Base-by-base conservation (phyloP, 495 filamentous ascomycete genomes). In the Aspergillus cavernicola region DNA sequence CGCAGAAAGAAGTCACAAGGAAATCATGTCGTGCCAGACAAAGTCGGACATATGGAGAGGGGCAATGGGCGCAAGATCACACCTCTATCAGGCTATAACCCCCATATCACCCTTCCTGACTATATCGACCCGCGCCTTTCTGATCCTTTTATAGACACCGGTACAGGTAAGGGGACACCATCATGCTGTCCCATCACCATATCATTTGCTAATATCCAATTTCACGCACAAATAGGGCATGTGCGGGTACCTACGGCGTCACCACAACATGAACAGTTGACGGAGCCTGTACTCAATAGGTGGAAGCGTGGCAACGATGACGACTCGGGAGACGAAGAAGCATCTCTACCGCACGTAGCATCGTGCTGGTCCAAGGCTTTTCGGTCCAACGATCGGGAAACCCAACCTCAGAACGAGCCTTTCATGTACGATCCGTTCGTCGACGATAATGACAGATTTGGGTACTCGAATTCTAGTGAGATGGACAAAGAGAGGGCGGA, bases 1-100 rank as follows among this genome's bases (percentile, higher is more conserved):
- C 88, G 82, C 62, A 81, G 74, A 54, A 70, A 59, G 44, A 71
- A 63, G 43, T 44, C 60, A 6, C 63, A 61, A 16, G 53, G 43
- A 10, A 61, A 69, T 46, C 33, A 19, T 28, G 26, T 13, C 19
- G 20, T 33, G 15, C 49, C 53, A 26, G 52, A 55, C 29, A 46
- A 38, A 33, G 19, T 42, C 5, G n/a, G 33, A 10, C n/a, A 40
- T 28, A 43, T 32, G 0, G 42, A 56, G n/a, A 51, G 35, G 47
- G 26, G 46, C 39, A 4, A 37, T 15, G 48, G 47, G 47, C 12
- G 45, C 24, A 24, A 50, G 3, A 22, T 37, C 13, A 32, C 44
- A 11, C 36, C 50, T 29, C n/a, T 52, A 23, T 41, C 41, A 6
- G 38, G 18, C 7, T 48, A 12, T 23, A 48, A 53, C 18, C 38